Evolutionary conservation across 495 filamentous ascomycete species (phyloP).

Genomic region (Aspergillus heteromorphus): DNA sequence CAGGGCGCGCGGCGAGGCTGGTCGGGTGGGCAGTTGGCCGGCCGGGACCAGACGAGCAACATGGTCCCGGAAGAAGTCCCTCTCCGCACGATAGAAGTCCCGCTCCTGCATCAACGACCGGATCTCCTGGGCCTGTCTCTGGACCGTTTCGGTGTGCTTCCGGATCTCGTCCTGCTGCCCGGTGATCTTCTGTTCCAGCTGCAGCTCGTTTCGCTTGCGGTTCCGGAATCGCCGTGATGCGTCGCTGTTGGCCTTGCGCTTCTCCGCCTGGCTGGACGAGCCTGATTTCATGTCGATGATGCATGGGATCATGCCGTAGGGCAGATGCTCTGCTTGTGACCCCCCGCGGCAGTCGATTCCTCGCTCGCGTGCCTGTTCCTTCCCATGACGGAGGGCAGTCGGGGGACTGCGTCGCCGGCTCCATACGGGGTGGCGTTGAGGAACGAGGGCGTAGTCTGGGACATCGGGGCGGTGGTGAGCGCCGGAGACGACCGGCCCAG

Average conservation of each 20-base stretch:
- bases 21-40: slow-evolving; percentile 35
- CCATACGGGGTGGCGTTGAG: slow-evolving; percentile 20
- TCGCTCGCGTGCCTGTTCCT: slow-evolving; percentile 30
- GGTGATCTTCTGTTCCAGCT: slow-evolving; percentile 54
- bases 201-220: slow-evolving; percentile 83
- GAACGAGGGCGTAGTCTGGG: slow-evolving; percentile 14
- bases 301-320: slow-evolving; percentile 56
- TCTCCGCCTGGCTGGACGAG: slow-evolving; percentile 83
- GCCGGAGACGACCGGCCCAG: slow-evolving; percentile 45
- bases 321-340: slow-evolving; percentile 29
- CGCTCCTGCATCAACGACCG: slow-evolving; percentile 48
- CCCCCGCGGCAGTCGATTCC: slow-evolving; percentile 31
- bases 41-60: slow-evolving; percentile 46
- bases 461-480: slow-evolving; percentile 21
- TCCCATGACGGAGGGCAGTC: slow-evolving; percentile 20
- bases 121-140: slow-evolving; percentile 55
- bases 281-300: slow-evolving; percentile 66
- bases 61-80: slow-evolving; percentile 64
- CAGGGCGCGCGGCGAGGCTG: slow-evolving; percentile 33
- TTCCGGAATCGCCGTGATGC: slow-evolving; percentile 86
- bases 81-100: slow-evolving; percentile 53
- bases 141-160: slow-evolving; percentile 47
- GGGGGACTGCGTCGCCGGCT: slow-evolving; percentile 24
- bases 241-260: slow-evolving; percentile 87
- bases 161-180: slow-evolving; percentile 57